Percentiles rank a stretch among this genome's conserved stretches.
These are phyloP conservation scores for Ichthyophthirius multifiliis DNA, from an alignment of 169 alveolate genomes.

Conservation along the genomic window DNA sequence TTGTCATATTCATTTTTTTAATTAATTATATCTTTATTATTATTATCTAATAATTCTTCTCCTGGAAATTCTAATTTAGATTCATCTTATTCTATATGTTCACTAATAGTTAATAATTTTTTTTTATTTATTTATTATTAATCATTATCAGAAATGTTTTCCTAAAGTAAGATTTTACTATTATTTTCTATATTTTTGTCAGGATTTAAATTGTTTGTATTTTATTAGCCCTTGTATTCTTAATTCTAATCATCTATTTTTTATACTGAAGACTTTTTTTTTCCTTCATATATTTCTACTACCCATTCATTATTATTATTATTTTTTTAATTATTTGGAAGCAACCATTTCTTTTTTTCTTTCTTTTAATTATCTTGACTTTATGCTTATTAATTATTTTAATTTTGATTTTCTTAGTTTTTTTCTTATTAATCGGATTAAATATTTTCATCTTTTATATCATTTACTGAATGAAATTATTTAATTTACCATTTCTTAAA, in stretches of 20 bases:
- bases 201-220: too few species aligned
- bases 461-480: too few species aligned
- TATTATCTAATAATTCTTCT: too few species aligned
- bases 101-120: too few species aligned
- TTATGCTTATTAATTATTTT: background rate
- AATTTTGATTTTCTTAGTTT: background rate
- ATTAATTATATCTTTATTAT: too few species aligned
- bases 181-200: too few species aligned
- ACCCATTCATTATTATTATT: background rate
- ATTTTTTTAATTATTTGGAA: background rate
- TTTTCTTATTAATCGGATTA: background rate
- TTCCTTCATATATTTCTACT: background rate
- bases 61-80: too few species aligned
- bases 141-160: too few species aligned
- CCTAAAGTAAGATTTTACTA: too few species aligned
- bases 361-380: background rate
- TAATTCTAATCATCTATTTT: background rate
- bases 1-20: too few species aligned
- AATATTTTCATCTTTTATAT: background rate
- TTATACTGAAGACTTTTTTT: background rate
- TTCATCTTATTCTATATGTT: too few species aligned
- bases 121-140: too few species aligned
- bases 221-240: background rate
- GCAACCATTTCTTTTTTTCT: background rate
- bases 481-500: slow-evolving; percentile 1